Base-by-base conservation (phyloP, 176 grass and related monocot genomes). In the Oryza brachyantha region DNA sequence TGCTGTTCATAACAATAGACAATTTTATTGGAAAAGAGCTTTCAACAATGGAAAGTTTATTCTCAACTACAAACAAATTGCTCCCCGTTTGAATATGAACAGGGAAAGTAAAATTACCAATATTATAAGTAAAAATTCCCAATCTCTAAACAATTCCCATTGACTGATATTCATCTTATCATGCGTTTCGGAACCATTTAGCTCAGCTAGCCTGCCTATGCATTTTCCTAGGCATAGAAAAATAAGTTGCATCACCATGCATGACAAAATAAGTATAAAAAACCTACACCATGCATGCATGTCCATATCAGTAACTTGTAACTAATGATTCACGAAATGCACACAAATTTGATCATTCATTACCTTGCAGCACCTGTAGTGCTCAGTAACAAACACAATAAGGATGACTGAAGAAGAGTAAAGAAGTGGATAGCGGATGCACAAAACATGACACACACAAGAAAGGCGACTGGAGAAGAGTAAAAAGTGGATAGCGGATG, bases 61-160 rank as follows among this genome's bases (percentile, higher is more conserved):
- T 59, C 46, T 55, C 46, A 85, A 35, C 65, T 58, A 57, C 46
- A 79, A 43, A 74, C 63, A 86, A 37, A 42, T 48, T 63, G 43
- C 8, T 72, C 52, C 37, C 65, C 27, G 50, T 13, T 65, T 79
- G 37, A 59, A 9, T 35, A 66, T 21, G 22, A 45, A 9, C 25
- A n/a, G 65, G 19, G 22, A 39, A 75, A 48, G 40, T 35, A 27
- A 72, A 39, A 41, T 65, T 36, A 43, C 26, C 17, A 46, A 22
- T 32, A 45, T 45, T 17, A 48, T 16, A 80, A 74, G 35, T 59
- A 48, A 21, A n/a, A 86, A 22, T 39, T 28, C 22, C 26, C 64
- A 66, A 45, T 36, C 5, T 80, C 62, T 61, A 24, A 14, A 13
- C 37, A 46, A 67, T 74, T 34, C 26, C 28, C 66, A 76, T 7